Evolutionary conservation across 257 asterid genomes (phyloP).

Genomic region (Apocynum venetum): DNA sequence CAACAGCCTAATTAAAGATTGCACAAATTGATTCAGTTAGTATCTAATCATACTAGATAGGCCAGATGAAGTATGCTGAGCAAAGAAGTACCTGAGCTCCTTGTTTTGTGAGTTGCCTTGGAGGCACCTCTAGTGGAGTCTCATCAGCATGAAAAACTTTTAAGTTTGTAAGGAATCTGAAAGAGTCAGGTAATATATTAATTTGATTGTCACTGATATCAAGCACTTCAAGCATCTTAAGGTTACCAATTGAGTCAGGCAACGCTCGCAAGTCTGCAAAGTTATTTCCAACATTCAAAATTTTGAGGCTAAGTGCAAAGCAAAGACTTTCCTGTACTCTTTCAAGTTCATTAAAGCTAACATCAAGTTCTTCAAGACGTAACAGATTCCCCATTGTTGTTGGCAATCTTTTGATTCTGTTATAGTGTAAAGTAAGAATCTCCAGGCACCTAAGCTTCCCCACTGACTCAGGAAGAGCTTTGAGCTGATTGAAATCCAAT

Average conservation of each 20-base stretch:
- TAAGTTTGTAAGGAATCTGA: conserved; percentile 49
- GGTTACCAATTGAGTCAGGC: conserved; percentile 68
- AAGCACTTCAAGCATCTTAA: conserved; percentile 68
- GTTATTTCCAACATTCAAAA: conserved; percentile 63
- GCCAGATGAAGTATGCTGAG: background rate
- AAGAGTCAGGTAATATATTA: conserved; percentile 62
- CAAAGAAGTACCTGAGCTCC: conserved; percentile 58
- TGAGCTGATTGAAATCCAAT: conserved; percentile 69
- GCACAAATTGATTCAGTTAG: conserved; percentile 14
- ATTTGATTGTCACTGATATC: conserved; percentile 75
- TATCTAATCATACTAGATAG: background rate
- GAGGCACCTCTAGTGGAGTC: conserved; percentile 77
- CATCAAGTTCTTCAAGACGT: conserved; percentile 57
- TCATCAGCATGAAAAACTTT: conserved; percentile 50
- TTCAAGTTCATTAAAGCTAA: conserved; percentile 81
- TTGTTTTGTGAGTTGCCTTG: conserved; percentile 38
- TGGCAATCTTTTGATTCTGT: conserved; percentile 58
- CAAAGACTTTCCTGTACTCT: conserved; percentile 63
- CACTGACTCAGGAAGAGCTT: conserved; percentile 66
- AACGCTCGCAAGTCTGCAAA: conserved; percentile 64
- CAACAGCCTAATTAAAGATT: conserved; percentile 46
- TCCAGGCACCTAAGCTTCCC: conserved; percentile 58
- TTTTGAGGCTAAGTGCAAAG: conserved; percentile 35
- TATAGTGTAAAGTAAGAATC: conserved; percentile 70
- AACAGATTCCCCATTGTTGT: conserved; percentile 54